Evolutionary conservation across 1,139 yeast species (phyloP), one percentile per base, ranked within the genome.

Genomic region (Meyerozyma athensensis): DNA sequence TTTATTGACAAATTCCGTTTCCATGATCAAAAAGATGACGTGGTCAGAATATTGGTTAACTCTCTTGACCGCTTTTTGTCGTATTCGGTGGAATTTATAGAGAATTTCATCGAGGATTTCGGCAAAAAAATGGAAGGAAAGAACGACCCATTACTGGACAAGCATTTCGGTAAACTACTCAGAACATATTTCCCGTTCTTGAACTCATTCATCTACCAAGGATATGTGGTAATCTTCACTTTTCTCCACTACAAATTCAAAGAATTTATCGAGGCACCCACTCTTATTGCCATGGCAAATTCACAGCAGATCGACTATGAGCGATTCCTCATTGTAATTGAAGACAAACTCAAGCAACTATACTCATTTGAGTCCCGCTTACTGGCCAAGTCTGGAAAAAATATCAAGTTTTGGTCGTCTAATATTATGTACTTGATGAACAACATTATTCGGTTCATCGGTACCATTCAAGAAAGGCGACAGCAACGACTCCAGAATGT

Each of bases 121-220:
- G 22, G 36, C 51, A n/a, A 50, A 48, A 19, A 55, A 54, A 41
- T 53, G 43, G 33, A 41, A 43, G 34, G 32, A 18, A 21, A 13
- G 6, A 10, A 16, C 3, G 13, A n/a, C 19, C 12, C 20, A 12
- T 13, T 33, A 12, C 12, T 21, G 36, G 30, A 30, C 26, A 13
- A 23, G 30, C 28, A 54, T 19, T 50, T 63, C 40, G 72, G 69
- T 1, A 65, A 59, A 39, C 48, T 61, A 19, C 64, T 68, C 46
- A 47, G 69, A 34, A 47, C 53, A 4, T 53, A 55, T 35, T 71
- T 64, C 45, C 80, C 80, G 16, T 72, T 72, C 43, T 61, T 73
- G 40, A 71, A 70, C 44, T 63, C 75, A 2, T 73, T 72, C 36
- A 57, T 72, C 13, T 73, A 74, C 48, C 80, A 74, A 46, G 77